These are phyloP conservation scores for Ustilago crameri DNA, from an alignment of 1,284 basidiomycete genomes.

Conservation along the genomic window DNA sequence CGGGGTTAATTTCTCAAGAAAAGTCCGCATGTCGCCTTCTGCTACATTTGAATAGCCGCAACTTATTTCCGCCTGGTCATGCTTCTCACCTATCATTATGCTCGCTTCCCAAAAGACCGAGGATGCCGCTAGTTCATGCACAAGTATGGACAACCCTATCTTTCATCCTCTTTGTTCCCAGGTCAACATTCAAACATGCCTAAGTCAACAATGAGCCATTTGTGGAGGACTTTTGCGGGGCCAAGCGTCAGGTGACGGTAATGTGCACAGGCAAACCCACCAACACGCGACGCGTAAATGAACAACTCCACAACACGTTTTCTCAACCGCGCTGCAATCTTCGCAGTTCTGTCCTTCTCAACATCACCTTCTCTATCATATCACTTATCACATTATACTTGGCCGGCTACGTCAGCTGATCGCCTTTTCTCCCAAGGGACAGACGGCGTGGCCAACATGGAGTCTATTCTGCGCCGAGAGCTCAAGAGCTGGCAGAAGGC, in stretches of 20 bases:
- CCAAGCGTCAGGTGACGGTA: too few relatives aligned
- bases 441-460: constrained; percentile 23
- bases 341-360: constrained; percentile 1
- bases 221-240: too few relatives aligned
- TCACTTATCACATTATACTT: not conserved
- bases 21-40: not conserved
- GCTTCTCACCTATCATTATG: not conserved
- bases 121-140: not conserved
- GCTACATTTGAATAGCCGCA: too few relatives aligned
- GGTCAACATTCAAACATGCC: too few relatives aligned
- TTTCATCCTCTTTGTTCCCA: too few relatives aligned
- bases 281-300: constrained; percentile 26
- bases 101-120: not conserved
- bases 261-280: too few relatives aligned
- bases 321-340: not conserved
- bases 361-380: constrained; percentile 3
- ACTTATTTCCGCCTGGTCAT: too few relatives aligned
- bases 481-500: constrained; percentile 49
- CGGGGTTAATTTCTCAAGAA: not conserved
- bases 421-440: not conserved
- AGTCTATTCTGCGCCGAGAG: constrained; percentile 45
- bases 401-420: not conserved
- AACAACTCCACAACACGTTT: constrained; percentile 3
- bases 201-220: too few relatives aligned
- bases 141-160: too few relatives aligned